Evolutionary conservation across 768 basidiomycete genomes (phyloP).

Genomic region (Dioszegia crocea): DNA sequence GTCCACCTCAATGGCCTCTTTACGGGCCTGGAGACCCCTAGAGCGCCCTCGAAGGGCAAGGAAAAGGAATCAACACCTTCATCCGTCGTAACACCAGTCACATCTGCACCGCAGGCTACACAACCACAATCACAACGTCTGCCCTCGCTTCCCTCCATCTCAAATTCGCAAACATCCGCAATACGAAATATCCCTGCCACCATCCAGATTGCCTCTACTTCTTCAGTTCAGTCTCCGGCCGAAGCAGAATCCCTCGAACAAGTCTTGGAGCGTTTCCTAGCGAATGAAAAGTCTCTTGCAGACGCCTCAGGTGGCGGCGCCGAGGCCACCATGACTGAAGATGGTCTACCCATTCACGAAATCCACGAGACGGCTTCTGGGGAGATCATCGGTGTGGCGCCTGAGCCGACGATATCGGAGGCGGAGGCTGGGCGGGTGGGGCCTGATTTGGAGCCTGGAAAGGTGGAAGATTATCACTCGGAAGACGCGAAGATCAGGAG

Average conservation of each 20-base stretch:
- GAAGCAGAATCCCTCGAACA: conserved; percentile 3
- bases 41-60: background rate
- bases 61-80: background rate
- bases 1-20: conserved; percentile 9
- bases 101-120: too few species aligned
- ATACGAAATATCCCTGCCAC: too few species aligned
- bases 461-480: conserved; percentile 16
- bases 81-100: background rate
- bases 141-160: too few species aligned
- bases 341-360: conserved; percentile 41
- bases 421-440: background rate
- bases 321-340: conserved; percentile 23
- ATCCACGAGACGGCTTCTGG: conserved; percentile 32
- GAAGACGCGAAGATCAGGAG: conserved; percentile 23
- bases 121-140: too few species aligned
- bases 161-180: too few species aligned
- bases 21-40: background rate
- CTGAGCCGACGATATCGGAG: conserved; percentile 2
- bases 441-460: background rate
- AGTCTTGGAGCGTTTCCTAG: background rate
- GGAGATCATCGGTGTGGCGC: conserved; percentile 20
- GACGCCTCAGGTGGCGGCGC: background rate
- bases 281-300: background rate
- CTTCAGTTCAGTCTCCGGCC: background rate
- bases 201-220: too few species aligned